Evolutionary conservation across 2,329 filamentous ascomycete genomes (phyloP).

Genomic region (Verticillium longisporum): DNA sequence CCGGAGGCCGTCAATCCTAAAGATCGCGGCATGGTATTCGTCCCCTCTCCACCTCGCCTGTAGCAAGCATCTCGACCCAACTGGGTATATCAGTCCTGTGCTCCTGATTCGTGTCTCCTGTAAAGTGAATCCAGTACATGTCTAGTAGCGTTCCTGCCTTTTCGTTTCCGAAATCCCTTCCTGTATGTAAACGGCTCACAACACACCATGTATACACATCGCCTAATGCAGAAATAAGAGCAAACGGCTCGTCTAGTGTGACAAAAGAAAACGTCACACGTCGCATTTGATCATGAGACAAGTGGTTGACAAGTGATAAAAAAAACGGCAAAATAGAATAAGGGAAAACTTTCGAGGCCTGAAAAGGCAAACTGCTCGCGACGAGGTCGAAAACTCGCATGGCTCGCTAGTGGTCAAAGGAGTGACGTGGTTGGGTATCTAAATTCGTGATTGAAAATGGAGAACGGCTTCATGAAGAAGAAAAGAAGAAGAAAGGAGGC

Average conservation of each 20-base stretch:
- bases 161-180: not conserved
- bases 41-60: not conserved
- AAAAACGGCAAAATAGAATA: not conserved
- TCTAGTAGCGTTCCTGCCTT: not conserved
- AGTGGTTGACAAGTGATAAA: not conserved
- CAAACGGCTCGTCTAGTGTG: not conserved
- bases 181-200: too few species aligned
- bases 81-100: not conserved
- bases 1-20: not conserved
- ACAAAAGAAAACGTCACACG: not conserved
- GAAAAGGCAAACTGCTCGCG: not conserved
- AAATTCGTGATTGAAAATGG: not conserved
- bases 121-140: not conserved
- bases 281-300: not conserved
- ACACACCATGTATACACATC: not conserved
- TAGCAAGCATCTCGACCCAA: not conserved
- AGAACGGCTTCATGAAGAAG: not conserved
- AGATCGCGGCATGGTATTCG: not conserved
- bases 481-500: not conserved
- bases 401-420: not conserved
- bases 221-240: not conserved
- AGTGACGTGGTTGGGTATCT: not conserved
- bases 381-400: not conserved
- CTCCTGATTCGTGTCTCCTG: not conserved
- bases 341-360: not conserved